Evolutionary conservation across 106 monocot species (phyloP), one percentile per base, ranked within the genome.

Genomic region (Iris macrosiphon): DNA sequence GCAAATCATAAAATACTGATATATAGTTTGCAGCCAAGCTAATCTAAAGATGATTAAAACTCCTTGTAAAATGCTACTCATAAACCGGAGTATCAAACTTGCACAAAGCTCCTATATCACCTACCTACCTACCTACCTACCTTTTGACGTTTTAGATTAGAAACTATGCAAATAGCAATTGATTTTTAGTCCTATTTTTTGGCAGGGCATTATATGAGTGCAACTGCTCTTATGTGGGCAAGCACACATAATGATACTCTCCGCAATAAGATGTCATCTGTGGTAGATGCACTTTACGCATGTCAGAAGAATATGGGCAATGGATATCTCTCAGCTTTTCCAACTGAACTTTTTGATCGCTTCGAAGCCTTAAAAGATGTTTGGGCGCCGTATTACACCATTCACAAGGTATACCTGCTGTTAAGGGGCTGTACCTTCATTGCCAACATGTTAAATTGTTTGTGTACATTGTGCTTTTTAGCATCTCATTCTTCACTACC

Each of bases 321-420:
- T 6, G 96, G 96, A 7, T 98, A 98, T 61, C 85, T 98, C 49
- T 90, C 96, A 44, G 90, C 96, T 19, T 98, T 90, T 65, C 90
- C 96, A 30, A 7, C 85, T 40, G 83, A 83, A 56, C 68, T 83
- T 67, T 98, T 98, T 55, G 96, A 98, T 31, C 82, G 86, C 12
- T 78, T 87, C 48, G 96, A 90, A 68, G 65, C 77, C 26, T 65
- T 87, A 16, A n/a, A 75, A 30, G 9, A 26, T 66, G 85, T 90
- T 44, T 98, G 96, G 96, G 96, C 96, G 23, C 96, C 96, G 20
- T 98, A 98, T 75, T 98, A 98, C 77, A 98, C 96, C 22, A 98
- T 98, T 37, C 96, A 98, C 72, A 98, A 90, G 90, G 96, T 98
- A 75, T 14, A 18, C 2, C 3, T 2, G 23, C 18, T 17, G 4